phyloP scores from a whole-genome alignment of 2,329 filamentous ascomycete species.

The Hirsutella minnesotensis region DNA sequence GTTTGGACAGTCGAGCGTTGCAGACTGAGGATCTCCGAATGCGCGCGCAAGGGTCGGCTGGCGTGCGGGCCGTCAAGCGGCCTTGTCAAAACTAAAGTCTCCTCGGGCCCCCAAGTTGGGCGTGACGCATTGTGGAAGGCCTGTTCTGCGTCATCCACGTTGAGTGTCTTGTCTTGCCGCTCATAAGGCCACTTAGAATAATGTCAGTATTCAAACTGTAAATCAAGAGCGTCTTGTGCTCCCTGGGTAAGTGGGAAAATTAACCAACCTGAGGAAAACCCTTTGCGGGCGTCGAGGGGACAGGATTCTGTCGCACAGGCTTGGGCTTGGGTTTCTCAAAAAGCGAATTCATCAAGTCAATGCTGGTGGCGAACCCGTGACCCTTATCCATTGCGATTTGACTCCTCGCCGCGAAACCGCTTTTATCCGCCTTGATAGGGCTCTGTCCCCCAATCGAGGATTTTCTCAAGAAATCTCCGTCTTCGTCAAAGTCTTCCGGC shows the following conservation, averaged over 20 bases:
- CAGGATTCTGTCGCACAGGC: constrained; percentile 41
- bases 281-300: constrained; percentile 40
- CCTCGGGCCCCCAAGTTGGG: constrained; percentile 66
- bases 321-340: constrained; percentile 65
- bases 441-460: constrained; percentile 24
- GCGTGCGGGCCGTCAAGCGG: constrained; percentile 26
- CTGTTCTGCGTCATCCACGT: constrained; percentile 52
- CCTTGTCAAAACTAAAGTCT: constrained; percentile 53
- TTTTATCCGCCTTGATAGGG: constrained; percentile 15
- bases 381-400: constrained; percentile 31
- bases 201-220: background rate
- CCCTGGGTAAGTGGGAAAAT: constrained; percentile 7
- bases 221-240: background rate
- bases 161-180: constrained; percentile 59
- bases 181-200: constrained; percentile 66
- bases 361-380: constrained; percentile 70
- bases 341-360: constrained; percentile 92
- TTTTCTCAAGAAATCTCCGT: constrained; percentile 39
- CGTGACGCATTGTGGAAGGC: constrained; percentile 64
- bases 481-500: constrained; percentile 15
- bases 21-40: constrained; percentile 19
- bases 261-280: constrained; percentile 67
- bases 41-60: constrained; percentile 14
- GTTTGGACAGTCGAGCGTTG: constrained; percentile 41
- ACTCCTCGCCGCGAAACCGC: constrained; percentile 16